Percentiles rank a stretch among this genome's conserved stretches.
Conservation (phyloP, 768 basidiomycete species). For the Mycena amicta region DNA sequence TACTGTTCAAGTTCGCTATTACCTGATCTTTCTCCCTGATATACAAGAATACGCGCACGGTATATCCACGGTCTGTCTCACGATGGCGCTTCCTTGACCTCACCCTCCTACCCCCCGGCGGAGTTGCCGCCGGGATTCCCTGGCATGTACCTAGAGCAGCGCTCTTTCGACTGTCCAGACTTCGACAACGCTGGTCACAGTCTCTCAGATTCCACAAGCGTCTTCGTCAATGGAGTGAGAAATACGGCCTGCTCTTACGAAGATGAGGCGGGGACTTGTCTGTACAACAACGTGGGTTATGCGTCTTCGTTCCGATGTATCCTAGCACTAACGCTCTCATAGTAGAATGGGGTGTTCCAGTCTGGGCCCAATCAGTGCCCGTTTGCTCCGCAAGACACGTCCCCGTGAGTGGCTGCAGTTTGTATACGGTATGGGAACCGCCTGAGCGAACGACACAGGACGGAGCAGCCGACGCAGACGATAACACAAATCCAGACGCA, state of each 20-base stretch:
- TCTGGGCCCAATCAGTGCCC: not conserved
- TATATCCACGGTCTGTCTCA: no score
- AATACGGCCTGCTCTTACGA: not conserved
- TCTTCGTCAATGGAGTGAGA: not conserved
- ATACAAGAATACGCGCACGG: no score
- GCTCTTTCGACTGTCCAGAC: not conserved
- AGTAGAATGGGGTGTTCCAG: not conserved
- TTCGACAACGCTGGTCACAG: not conserved
- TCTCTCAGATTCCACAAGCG: not conserved
- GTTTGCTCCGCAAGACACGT: not conserved
- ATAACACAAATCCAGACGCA: not conserved
- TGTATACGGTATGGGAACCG: not conserved
- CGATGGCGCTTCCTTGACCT: no score
- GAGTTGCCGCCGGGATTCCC: no score
- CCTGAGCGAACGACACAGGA: not conserved
- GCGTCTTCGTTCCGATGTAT: not conserved
- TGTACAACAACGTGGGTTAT: not conserved
- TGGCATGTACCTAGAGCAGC: not conserved
- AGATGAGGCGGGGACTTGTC: not conserved
- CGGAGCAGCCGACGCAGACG: no score
- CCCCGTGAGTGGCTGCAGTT: not conserved
- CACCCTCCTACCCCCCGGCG: no score
- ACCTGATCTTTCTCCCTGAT: no score
- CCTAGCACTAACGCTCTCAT: not conserved
- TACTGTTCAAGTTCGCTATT: no score